These are phyloP conservation scores for Erigeron canadensis DNA, from an alignment of 129 eudicot species.

Conservation along the genomic window DNA sequence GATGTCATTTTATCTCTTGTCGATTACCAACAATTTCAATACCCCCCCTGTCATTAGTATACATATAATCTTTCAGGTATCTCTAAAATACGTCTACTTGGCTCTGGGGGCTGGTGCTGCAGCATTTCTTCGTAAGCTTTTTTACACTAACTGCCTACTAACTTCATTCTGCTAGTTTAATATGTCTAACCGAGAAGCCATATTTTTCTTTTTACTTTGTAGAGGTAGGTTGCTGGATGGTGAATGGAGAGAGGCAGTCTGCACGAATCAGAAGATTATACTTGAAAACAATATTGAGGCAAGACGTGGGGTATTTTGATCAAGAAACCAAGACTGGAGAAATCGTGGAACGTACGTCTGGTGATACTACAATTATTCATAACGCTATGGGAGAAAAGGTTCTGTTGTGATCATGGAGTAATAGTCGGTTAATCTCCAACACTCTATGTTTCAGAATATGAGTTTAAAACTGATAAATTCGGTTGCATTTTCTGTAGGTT, in stretches of 20 bases:
- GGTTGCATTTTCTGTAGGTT: constrained; percentile 35
- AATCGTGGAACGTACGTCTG: constrained; percentile 74
- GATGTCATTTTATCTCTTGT: not conserved
- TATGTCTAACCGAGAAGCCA: not conserved
- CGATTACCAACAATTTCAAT: not conserved
- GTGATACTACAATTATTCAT: constrained; percentile 77
- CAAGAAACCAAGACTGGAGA: constrained; percentile 71
- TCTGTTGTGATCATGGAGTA: not conserved
- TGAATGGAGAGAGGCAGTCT: constrained; percentile 88
- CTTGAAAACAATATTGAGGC: constrained; percentile 60
- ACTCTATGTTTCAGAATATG: too few species aligned
- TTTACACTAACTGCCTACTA: not conserved
- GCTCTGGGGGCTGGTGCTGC: constrained; percentile 65
- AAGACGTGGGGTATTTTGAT: constrained; percentile 77
- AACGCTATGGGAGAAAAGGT: constrained; percentile 97
- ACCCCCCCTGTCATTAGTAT: not conserved
- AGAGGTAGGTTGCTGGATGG: constrained; percentile 89
- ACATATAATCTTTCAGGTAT: constrained; percentile 38
- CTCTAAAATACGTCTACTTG: constrained; percentile 64
- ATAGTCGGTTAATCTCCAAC: not conserved
- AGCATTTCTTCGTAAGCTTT: constrained; percentile 61
- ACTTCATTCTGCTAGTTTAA: not conserved
- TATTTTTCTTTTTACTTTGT: not conserved
- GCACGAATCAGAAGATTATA: constrained; percentile 68
- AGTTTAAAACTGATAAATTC: too few species aligned